These are phyloP conservation scores for Asterophora parasitica DNA, from an alignment of 768 basidiomycete species.

Conservation along the genomic window DNA sequence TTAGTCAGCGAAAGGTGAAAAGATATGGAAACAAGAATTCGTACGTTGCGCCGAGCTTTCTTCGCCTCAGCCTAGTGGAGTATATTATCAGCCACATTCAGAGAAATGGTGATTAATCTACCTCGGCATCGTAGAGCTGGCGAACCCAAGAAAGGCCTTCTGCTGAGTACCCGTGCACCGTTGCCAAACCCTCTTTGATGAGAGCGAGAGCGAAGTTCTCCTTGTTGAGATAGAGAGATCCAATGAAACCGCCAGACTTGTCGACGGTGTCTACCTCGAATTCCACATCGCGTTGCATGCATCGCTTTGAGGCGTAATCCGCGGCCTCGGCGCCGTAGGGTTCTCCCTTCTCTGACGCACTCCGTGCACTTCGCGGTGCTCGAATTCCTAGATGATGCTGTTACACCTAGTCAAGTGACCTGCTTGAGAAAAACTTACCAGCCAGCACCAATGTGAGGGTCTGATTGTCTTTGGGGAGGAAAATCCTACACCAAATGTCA, in stretches of 20 bases:
- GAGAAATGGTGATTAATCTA: conserved; percentile 19
- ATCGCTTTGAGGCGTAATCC: conserved; percentile 72
- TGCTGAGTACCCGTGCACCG: conserved; percentile 84
- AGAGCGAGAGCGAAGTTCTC: conserved; percentile 86
- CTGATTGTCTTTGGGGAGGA: conserved; percentile 88
- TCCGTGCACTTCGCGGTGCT: conserved; percentile 83
- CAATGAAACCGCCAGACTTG: conserved; percentile 96
- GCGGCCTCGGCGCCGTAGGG: conserved; percentile 82
- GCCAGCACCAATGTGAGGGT: conserved; percentile 88
- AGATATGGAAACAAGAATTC: conserved; percentile 21
- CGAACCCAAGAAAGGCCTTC: conserved; percentile 75
- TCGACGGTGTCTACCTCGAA: conserved; percentile 87
- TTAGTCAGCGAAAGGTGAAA: not conserved
- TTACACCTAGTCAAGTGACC: conserved; percentile 3
- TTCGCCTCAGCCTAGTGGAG: conserved; percentile 71
- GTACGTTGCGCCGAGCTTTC: conserved; percentile 67
- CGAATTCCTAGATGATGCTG: conserved; percentile 60
- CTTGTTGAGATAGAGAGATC: conserved; percentile 79
- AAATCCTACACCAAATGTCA: conserved; percentile 45
- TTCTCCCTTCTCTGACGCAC: conserved; percentile 77
- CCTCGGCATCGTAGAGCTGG: conserved; percentile 84
- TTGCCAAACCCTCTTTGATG: conserved; percentile 81
- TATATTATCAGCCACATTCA: conserved; percentile 4
- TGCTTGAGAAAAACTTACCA: conserved; percentile 37
- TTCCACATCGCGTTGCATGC: conserved; percentile 95